phyloP scores from a whole-genome alignment of 805 yeast species.

The Ogataea pini region DNA sequence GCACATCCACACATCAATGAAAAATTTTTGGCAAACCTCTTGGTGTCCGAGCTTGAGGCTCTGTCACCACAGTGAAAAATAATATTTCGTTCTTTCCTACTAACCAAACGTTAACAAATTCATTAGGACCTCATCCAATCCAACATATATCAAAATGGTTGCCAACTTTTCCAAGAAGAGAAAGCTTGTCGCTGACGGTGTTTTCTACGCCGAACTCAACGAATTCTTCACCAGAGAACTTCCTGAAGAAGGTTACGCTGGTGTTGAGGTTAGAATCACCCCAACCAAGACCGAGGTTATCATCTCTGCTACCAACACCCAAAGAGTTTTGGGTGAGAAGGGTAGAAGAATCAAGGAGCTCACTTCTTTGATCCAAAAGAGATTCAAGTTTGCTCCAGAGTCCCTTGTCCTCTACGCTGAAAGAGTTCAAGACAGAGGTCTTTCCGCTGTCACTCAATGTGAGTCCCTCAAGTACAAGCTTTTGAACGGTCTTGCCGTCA shows the following conservation, averaged over 20 bases:
- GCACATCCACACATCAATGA: background rate
- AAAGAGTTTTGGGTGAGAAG: constrained; percentile 98
- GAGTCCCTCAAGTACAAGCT: constrained; percentile 98
- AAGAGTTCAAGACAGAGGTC: constrained; percentile 99
- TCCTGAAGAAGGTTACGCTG: constrained; percentile 99
- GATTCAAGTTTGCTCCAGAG: constrained; percentile 95
- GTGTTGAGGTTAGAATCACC: constrained; percentile 99
- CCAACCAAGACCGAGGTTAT: constrained; percentile 97
- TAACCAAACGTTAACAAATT: constrained; percentile 6
- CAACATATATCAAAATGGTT: constrained; percentile 31
- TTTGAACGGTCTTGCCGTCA: constrained; percentile 97
- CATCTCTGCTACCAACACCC: constrained; percentile 98
- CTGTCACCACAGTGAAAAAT: background rate
- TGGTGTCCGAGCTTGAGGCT: background rate
- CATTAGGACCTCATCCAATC: background rate
- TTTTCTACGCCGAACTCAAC: constrained; percentile 99
- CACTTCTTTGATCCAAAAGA: constrained; percentile 95
- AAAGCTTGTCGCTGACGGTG: constrained; percentile 99
- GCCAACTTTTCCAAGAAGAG: constrained; percentile 89
- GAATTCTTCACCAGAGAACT: constrained; percentile 99
- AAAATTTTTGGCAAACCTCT: constrained; percentile 2
- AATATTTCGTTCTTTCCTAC: background rate
- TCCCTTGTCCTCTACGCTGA: constrained; percentile 95
- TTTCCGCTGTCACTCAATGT: constrained; percentile 99
- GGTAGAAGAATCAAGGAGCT: constrained; percentile 99